Percentiles rank a stretch among this genome's conserved stretches.
phyloP scores from a whole-genome alignment of 2,329 filamentous ascomycete species.

The Diaporthe vexans region DNA sequence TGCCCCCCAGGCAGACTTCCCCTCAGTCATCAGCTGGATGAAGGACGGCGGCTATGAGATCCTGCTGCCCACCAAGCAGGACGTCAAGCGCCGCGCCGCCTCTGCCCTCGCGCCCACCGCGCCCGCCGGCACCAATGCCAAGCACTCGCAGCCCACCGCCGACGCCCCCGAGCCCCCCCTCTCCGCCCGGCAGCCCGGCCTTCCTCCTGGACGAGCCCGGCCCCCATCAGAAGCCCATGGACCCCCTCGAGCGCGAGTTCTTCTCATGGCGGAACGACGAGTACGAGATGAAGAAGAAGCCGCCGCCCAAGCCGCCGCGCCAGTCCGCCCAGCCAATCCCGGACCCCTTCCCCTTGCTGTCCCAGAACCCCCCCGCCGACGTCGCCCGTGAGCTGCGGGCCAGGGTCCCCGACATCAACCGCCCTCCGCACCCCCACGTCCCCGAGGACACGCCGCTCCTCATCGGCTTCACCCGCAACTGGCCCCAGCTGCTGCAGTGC shows the following conservation, averaged over 20 bases:
- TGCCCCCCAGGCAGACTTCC: conserved; percentile 21
- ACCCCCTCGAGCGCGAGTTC: conserved; percentile 39
- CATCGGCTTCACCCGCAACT: conserved; percentile 68
- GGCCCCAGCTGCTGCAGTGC: conserved; percentile 65
- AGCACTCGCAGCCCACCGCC: conserved; percentile 12
- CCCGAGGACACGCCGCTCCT: conserved; percentile 56
- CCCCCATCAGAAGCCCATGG: conserved; percentile 40
- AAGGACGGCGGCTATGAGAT: conserved; percentile 41
- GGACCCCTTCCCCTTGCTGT: conserved; percentile 57
- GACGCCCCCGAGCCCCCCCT: not conserved
- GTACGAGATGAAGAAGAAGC: conserved; percentile 44
- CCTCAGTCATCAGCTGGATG: conserved; percentile 41
- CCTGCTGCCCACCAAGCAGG: conserved; percentile 39
- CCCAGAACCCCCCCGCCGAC: conserved; percentile 47
- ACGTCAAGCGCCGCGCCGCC: conserved; percentile 34
- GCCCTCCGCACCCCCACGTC: conserved; percentile 52
- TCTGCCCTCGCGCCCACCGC: not conserved
- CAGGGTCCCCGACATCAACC: conserved; percentile 49
- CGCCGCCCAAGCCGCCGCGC: conserved; percentile 52
- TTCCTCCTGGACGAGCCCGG: conserved; percentile 36
- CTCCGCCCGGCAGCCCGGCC: not conserved
- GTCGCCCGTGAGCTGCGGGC: conserved; percentile 40
- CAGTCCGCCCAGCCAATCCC: conserved; percentile 48
- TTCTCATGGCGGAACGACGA: conserved; percentile 38
- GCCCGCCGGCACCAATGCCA: conserved; percentile 12